Percentiles rank a stretch among this genome's conserved stretches.
Evolutionary conservation across 164 flowering plant species (phyloP).

Genomic region (Tinospora cordifolia): DNA sequence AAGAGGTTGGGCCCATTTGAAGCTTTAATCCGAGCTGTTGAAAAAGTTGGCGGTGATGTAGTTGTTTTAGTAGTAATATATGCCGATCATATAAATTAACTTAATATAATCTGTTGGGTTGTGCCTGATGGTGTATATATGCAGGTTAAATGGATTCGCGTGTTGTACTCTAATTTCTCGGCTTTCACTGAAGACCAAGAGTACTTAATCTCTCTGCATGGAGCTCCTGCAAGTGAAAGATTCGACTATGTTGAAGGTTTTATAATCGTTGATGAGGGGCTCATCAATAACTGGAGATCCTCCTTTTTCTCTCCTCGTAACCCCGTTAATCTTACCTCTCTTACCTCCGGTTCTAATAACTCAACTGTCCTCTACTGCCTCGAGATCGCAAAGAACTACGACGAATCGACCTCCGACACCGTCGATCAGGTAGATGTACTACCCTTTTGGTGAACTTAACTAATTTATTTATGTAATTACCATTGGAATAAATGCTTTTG

Average conservation of each 20-base stretch:
- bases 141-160: conserved; percentile 92
- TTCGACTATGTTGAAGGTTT: conserved; percentile 96
- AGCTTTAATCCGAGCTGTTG: too few relatives aligned
- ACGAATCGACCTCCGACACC: conserved; percentile 34
- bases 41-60: too few relatives aligned
- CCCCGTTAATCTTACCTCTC: conserved; percentile 65
- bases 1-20: too few relatives aligned
- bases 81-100: too few relatives aligned
- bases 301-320: conserved; percentile 85
- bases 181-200: conserved; percentile 81
- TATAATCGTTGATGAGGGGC: conserved; percentile 82
- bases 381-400: conserved; percentile 80
- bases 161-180: conserved; percentile 66
- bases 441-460: background rate
- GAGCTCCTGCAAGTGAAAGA: conserved; percentile 27
- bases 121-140: too few relatives aligned
- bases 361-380: conserved; percentile 73
- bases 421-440: conserved; percentile 58
- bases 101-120: too few relatives aligned
- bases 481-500: too few relatives aligned
- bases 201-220: conserved; percentile 69
- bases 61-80: too few relatives aligned
- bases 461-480: too few relatives aligned
- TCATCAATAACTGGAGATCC: conserved; percentile 87
- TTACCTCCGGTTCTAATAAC: conserved; percentile 39